phyloP scores from a whole-genome alignment of 2,329 filamentous ascomycete genomes.

The Botrytis cinerea region DNA sequence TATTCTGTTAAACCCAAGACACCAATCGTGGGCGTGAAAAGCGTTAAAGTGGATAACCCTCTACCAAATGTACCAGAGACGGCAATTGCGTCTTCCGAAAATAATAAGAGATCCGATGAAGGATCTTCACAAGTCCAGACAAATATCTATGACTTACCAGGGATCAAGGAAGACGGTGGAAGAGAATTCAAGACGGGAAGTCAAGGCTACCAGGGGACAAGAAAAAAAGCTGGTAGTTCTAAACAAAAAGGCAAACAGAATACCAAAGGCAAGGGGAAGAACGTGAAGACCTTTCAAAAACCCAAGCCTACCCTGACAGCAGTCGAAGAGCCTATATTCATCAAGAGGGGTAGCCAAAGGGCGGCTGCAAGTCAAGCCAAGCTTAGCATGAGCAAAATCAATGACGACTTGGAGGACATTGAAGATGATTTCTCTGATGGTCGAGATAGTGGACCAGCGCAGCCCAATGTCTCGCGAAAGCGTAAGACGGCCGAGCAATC shows the following conservation, averaged over 20 bases:
- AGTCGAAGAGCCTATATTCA: neutral
- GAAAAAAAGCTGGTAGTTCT: neutral
- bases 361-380: slow-evolving; percentile 18
- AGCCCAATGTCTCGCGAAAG: slow-evolving; percentile 24
- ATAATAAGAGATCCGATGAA: neutral
- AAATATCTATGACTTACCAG: slow-evolving; percentile 18
- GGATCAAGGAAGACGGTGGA: slow-evolving; percentile 1
- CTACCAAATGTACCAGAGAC: neutral
- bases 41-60: neutral
- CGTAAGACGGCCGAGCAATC: slow-evolving; percentile 4
- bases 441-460: neutral
- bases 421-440: slow-evolving; percentile 11
- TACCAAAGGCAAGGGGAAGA: slow-evolving; percentile 4
- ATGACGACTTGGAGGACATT: neutral
- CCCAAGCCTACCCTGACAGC: neutral
- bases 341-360: slow-evolving; percentile 14
- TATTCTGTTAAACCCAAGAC: slow-evolving; percentile 10
- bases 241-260: slow-evolving; percentile 4
- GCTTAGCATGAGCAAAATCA: slow-evolving; percentile 14
- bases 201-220: neutral
- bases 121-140: neutral
- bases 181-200: neutral
- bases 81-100: neutral
- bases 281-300: slow-evolving; percentile 3
- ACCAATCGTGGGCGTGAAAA: neutral